Evolutionary conservation across 2,329 filamentous ascomycete genomes (phyloP).

Genomic region (Simplicillium aogashimaense): DNA sequence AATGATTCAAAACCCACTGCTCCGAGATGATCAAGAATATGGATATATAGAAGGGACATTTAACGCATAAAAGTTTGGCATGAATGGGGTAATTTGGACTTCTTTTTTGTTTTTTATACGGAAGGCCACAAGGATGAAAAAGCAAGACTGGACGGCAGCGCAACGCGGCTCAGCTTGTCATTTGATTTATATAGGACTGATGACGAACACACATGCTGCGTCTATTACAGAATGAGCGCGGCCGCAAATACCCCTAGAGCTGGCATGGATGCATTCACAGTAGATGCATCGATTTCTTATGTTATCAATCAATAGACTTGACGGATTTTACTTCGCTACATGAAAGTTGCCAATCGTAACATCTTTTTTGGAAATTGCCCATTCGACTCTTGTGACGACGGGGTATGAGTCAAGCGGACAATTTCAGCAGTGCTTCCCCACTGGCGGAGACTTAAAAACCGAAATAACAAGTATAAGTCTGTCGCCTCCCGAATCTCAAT

Average conservation of each 20-base stretch:
- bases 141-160: background rate
- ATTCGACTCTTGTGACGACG: no score
- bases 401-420: no score
- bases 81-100: no score
- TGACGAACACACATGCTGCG: background rate
- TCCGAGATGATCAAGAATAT: constrained; percentile 1
- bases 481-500: no score
- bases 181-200: background rate
- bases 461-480: no score
- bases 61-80: constrained; percentile 1
- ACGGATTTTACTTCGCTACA: background rate
- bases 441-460: no score
- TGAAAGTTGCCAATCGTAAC: no score
- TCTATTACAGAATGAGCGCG: background rate
- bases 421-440: no score
- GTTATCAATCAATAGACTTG: background rate
- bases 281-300: background rate
- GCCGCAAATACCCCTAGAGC: background rate
- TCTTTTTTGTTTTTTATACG: no score
- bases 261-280: background rate
- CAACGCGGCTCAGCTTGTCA: background rate
- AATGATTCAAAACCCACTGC: constrained; percentile 1
- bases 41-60: constrained; percentile 5
- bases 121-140: background rate
- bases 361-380: no score